Percentiles rank a stretch among this genome's conserved stretches.
phyloP scores from a whole-genome alignment of 257 asterid genomes.

The Cinchona pubescens region DNA sequence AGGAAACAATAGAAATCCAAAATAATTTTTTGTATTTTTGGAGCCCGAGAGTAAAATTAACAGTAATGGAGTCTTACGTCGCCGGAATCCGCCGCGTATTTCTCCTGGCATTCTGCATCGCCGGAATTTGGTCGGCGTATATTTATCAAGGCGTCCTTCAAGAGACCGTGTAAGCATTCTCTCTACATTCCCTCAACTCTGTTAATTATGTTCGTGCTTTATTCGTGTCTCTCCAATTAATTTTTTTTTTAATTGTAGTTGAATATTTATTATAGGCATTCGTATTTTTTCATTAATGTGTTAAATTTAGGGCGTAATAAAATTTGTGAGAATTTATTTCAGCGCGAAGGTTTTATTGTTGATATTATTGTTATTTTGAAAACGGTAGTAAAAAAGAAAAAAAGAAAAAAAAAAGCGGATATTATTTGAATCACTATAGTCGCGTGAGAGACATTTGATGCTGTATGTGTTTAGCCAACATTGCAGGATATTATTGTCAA shows the following conservation, averaged over 20 bases:
- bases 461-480: too few species aligned
- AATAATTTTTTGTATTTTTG: not conserved
- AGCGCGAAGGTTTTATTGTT: not conserved
- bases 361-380: not conserved
- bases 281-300: not conserved
- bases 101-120: constrained; percentile 72
- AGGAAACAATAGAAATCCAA: not conserved
- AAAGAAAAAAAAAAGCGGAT: too few species aligned
- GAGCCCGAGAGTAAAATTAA: not conserved
- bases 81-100: constrained; percentile 79
- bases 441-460: too few species aligned
- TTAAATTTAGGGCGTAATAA: not conserved
- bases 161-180: constrained; percentile 66
- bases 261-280: not conserved
- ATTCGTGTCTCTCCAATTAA: not conserved
- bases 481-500: too few species aligned
- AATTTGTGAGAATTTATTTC: not conserved
- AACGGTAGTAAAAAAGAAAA: not conserved
- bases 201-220: not conserved
- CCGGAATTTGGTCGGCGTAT: constrained; percentile 96
- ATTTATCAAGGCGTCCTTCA: constrained; percentile 95
- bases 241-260: not conserved
- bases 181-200: not conserved
- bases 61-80: constrained; percentile 63
- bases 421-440: too few species aligned